Percentiles rank a stretch among this genome's conserved stretches.
These are phyloP conservation scores for Boletus insuetus DNA, from an alignment of 768 basidiomycete species.

Conservation along the genomic window DNA sequence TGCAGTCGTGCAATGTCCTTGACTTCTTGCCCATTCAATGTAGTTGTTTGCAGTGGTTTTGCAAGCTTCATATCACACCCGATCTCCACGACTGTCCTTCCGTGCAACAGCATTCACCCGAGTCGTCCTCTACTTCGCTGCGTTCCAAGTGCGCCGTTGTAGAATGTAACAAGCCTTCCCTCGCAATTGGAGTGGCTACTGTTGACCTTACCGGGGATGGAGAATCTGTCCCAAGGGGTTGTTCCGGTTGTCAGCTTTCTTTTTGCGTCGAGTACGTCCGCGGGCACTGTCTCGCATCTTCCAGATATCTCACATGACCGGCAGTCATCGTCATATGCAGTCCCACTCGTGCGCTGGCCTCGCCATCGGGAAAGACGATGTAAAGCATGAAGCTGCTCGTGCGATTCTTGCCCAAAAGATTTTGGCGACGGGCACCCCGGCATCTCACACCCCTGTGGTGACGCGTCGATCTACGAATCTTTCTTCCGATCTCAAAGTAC, in stretches of 20 bases:
- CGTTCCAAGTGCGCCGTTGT: constrained; percentile 48
- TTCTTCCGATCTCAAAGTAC: constrained; percentile 51
- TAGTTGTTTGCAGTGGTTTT: constrained; percentile 56
- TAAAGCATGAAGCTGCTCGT: constrained; percentile 48
- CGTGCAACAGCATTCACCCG: not conserved
- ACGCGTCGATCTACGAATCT: constrained; percentile 29
- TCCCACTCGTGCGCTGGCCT: constrained; percentile 53
- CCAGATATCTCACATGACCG: constrained; percentile 8
- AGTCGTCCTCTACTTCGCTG: constrained; percentile 21
- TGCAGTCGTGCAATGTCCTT: constrained; percentile 53
- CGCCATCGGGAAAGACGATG: constrained; percentile 5
- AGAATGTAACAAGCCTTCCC: constrained; percentile 54
- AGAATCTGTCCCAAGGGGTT: constrained; percentile 33
- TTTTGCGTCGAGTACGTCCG: constrained; percentile 63
- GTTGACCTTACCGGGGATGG: constrained; percentile 1
- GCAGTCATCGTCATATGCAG: constrained; percentile 64
- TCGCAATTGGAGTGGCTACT: constrained; percentile 40
- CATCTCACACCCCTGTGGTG: constrained; percentile 26
- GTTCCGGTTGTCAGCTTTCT: constrained; percentile 49
- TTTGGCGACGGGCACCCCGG: constrained; percentile 18
- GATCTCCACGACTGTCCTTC: constrained; percentile 58
- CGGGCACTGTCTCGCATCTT: not conserved
- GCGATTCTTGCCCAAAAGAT: constrained; percentile 56
- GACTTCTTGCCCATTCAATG: constrained; percentile 82
- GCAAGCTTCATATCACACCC: constrained; percentile 58